Percentiles rank a stretch among this genome's conserved stretches.
phyloP scores from a whole-genome alignment of 805 yeast genomes.

The Tetrapisispora taiwanensis region DNA sequence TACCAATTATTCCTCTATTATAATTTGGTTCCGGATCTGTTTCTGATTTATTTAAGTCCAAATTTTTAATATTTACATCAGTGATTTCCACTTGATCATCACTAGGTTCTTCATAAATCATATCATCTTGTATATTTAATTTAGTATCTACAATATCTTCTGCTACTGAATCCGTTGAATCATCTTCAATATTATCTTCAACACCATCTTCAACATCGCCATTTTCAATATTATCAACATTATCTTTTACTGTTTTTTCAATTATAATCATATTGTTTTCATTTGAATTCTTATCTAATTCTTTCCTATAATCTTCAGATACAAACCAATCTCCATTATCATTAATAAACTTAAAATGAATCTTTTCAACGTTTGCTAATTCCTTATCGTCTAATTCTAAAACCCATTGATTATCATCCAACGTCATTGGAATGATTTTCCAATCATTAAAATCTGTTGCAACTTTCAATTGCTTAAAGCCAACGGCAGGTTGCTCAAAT shows the following conservation, averaged over 20 bases:
- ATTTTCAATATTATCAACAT: too few relatives aligned
- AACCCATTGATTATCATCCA: conserved; percentile 12
- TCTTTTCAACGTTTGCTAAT: conserved; percentile 8
- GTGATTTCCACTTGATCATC: too few relatives aligned
- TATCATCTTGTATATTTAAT: too few relatives aligned
- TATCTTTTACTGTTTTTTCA: not conserved
- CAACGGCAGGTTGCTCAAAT: conserved; percentile 12
- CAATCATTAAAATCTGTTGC: conserved; percentile 33
- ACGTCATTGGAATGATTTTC: conserved; percentile 20
- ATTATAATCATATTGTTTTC: conserved; percentile 29
- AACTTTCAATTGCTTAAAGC: conserved; percentile 21
- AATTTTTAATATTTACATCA: too few relatives aligned
- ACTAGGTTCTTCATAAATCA: too few relatives aligned
- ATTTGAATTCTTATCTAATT: conserved; percentile 30
- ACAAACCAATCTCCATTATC: conserved; percentile 24
- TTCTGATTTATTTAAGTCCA: too few relatives aligned
- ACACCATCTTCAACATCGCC: too few relatives aligned
- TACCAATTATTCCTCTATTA: not conserved
- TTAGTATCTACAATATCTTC: too few relatives aligned
- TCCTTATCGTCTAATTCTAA: conserved; percentile 21
- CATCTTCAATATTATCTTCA: too few relatives aligned
- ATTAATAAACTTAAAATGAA: conserved; percentile 24
- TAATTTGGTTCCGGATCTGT: not conserved
- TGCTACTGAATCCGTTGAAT: too few relatives aligned
- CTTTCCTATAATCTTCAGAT: conserved; percentile 22